Base-by-base conservation (phyloP, 2,329 filamentous ascomycete genomes). In the Xylariaceae sp. region DNA sequence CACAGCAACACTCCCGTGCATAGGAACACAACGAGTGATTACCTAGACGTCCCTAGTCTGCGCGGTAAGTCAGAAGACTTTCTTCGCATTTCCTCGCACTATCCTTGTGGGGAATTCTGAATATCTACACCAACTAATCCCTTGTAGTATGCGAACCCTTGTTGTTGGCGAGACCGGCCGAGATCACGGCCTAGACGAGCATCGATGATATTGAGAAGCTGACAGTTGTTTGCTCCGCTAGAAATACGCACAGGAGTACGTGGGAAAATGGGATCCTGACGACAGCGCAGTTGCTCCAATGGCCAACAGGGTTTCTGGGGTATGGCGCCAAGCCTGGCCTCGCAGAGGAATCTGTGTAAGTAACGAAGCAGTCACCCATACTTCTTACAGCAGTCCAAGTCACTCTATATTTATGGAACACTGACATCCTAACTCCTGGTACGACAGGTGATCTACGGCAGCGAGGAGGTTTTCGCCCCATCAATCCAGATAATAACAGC, bases 391-490 rank as follows among this genome's bases (percentile, higher is more conserved):
- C 22, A 4, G 7, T 27, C 22, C 22, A 27, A n/a, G n/a, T n/a
- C n/a, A n/a, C n/a, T 27, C 7, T 7, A 27, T 27, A 27, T 27
- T 27, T 4, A 27, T 27, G 7, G 22, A 27, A 27, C n/a, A 27
- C 4, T 27, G 22, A 27, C 22, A 27, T 27, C 22, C 22, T 27
- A 27, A 27, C 22, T 27, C 22, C 22, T 5, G 22, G 4, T 27
- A 27, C 22, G 22, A 27, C 22, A 27, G 22, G n/a, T n/a, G n/a
- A n/a, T n/a, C n/a, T 91, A 85, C 60, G 88, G 89, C 0, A 78
- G 81, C 1, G 87, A 91, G 64, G 90, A 95, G 65, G 84, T 94
- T 0, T 83, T 95, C 55, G 83, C 82, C 1, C 78, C 82, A 0
- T 87, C 90, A 55, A 85, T 89, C 15, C 73, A 80, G 56, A 73